Evolutionary conservation across 306 rosid species (phyloP).

Genomic region (Glycine latifolia): DNA sequence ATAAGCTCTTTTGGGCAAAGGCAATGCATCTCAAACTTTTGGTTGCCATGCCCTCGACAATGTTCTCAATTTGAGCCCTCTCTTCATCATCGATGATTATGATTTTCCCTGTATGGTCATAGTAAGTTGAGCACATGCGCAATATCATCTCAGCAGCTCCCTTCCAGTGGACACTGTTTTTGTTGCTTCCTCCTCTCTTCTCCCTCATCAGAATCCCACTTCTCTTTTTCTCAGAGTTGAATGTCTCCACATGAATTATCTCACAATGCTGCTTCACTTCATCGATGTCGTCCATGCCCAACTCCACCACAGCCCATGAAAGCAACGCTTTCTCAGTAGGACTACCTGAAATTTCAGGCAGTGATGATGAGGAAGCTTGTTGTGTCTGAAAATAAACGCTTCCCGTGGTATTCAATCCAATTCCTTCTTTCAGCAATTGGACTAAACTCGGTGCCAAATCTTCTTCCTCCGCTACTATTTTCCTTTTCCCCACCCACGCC

Average conservation of each 20-base stretch:
- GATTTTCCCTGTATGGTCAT: constrained; percentile 5
- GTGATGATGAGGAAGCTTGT: neutral
- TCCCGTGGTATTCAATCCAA: constrained; percentile 16
- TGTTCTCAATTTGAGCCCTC: neutral
- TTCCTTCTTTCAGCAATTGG: neutral
- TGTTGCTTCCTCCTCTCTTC: neutral
- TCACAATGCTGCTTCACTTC: constrained; percentile 11
- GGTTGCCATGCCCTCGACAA: neutral
- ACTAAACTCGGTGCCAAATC: neutral
- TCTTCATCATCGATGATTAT: neutral
- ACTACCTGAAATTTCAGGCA: constrained; percentile 7
- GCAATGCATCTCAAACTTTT: constrained; percentile 33
- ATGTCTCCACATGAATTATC: constrained; percentile 6
- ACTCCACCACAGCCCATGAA: neutral
- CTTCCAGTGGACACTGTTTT: neutral
- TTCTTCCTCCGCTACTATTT: neutral
- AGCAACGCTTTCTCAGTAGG: constrained; percentile 28
- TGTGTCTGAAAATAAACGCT: neutral
- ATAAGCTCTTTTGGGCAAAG: constrained; percentile 10
- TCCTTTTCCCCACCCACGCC: neutral
- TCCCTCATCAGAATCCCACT: constrained; percentile 14
- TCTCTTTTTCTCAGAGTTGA: constrained; percentile 11
- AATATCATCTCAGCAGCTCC: constrained; percentile 26
- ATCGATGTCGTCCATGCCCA: neutral
- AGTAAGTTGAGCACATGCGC: neutral